Conservation (phyloP, 2,329 filamentous ascomycete genomes). For the Colletotrichum chlorophyti region DNA sequence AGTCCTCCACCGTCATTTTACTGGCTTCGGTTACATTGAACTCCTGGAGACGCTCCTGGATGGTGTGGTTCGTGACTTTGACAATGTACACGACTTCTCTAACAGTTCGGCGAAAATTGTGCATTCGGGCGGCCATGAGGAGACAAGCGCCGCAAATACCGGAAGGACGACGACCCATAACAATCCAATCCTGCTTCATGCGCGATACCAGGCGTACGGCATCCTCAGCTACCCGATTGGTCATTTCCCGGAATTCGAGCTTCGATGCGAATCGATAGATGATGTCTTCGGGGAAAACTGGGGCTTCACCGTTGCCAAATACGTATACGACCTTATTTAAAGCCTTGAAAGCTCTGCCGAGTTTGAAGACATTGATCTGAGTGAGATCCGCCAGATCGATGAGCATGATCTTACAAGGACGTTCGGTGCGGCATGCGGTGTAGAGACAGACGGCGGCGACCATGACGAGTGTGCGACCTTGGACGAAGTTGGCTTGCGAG, state of each 20-base stretch:
- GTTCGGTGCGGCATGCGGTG: constrained; percentile 80
- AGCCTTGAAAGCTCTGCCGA: constrained; percentile 89
- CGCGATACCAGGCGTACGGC: constrained; percentile 86
- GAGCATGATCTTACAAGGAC: constrained; percentile 85
- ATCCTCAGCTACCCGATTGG: constrained; percentile 84
- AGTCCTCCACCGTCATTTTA: constrained; percentile 85
- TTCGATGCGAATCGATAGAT: constrained; percentile 91
- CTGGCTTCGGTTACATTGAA: constrained; percentile 89
- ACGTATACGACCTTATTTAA: constrained; percentile 50
- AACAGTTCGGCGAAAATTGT: constrained; percentile 93
- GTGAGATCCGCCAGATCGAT: constrained; percentile 92
- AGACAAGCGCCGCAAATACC: constrained; percentile 94
- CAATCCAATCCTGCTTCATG: constrained; percentile 98
- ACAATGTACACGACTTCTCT: constrained; percentile 98
- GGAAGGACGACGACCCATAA: constrained; percentile 89
- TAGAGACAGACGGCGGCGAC: constrained; percentile 94
- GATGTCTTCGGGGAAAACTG: constrained; percentile 85
- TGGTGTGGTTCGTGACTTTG: constrained; percentile 93
- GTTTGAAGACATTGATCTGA: constrained; percentile 87
- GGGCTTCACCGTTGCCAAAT: constrained; percentile 54
- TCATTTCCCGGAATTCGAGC: constrained; percentile 86
- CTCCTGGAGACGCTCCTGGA: constrained; percentile 89
- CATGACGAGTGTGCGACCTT: constrained; percentile 83
- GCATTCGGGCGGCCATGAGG: constrained; percentile 95
- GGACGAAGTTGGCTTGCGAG: constrained; percentile 77